phyloP scores from a whole-genome alignment of 306 rosid species.

The Adenanthera pavonina region DNA sequence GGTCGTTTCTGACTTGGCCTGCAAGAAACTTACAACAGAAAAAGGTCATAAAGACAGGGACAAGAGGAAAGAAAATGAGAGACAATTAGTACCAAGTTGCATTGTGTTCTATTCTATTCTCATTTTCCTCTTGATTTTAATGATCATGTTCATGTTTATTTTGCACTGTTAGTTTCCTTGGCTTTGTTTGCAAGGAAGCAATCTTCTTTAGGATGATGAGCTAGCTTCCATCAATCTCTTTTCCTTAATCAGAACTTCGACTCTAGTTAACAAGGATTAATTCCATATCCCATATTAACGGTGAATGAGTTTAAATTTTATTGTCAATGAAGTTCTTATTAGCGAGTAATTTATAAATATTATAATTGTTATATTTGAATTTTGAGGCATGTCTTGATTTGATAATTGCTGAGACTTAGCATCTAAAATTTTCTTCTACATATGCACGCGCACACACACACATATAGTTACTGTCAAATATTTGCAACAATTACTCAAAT shows the following conservation, averaged over 20 bases:
- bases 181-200: slow-evolving; percentile 34
- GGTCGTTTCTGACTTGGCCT: slow-evolving; percentile 19
- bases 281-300: too few relatives aligned
- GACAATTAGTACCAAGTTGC: slow-evolving; percentile 39
- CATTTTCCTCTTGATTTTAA: slow-evolving; percentile 36
- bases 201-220: neutral
- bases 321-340: too few relatives aligned
- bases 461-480: neutral
- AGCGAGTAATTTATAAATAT: too few relatives aligned
- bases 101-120: slow-evolving; percentile 3
- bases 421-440: too few relatives aligned
- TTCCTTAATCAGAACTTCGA: neutral
- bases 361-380: too few relatives aligned
- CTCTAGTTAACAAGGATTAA: too few relatives aligned
- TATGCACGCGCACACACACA: too few relatives aligned
- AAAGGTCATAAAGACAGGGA: slow-evolving; percentile 22
- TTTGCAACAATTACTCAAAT: neutral
- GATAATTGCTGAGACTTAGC: too few relatives aligned
- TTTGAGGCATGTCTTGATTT: too few relatives aligned
- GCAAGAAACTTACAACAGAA: neutral
- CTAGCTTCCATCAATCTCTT: slow-evolving; percentile 18
- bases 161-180: slow-evolving; percentile 18
- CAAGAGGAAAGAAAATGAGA: slow-evolving; percentile 28
- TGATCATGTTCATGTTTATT: neutral
- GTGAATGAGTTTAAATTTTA: too few relatives aligned